Evolutionary conservation across 2,329 filamentous ascomycete genomes (phyloP).

Genomic region (Venturia aucupariae): DNA sequence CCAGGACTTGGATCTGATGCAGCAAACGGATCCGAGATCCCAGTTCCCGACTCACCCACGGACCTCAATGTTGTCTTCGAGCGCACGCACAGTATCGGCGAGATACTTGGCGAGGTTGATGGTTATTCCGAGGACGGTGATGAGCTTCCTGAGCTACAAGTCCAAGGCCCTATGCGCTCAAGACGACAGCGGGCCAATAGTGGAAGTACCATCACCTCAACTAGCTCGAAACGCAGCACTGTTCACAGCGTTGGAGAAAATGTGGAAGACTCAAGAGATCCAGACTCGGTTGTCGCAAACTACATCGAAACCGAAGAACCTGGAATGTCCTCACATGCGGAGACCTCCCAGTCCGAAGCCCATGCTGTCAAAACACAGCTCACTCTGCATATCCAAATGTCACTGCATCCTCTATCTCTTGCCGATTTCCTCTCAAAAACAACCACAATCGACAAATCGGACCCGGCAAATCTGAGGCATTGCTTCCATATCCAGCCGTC

Average conservation of each 20-base stretch:
- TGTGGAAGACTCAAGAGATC: slow-evolving; percentile 41
- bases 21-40: background rate
- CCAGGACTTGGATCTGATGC: background rate
- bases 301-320: background rate
- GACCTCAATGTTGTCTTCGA: slow-evolving; percentile 13
- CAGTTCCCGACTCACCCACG: background rate
- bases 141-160: slow-evolving; percentile 14
- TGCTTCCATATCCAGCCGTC: slow-evolving; percentile 54
- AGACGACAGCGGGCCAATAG: slow-evolving; percentile 20
- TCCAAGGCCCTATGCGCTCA: slow-evolving; percentile 17
- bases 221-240: slow-evolving; percentile 32
- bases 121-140: slow-evolving; percentile 15
- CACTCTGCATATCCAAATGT: slow-evolving; percentile 60
- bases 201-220: slow-evolving; percentile 33
- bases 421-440: slow-evolving; percentile 41
- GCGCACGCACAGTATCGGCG: slow-evolving; percentile 3
- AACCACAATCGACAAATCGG: slow-evolving; percentile 13
- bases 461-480: slow-evolving; percentile 35
- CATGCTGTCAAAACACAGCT: slow-evolving; percentile 23
- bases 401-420: slow-evolving; percentile 53
- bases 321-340: slow-evolving; percentile 10
- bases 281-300: slow-evolving; percentile 26
- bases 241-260: slow-evolving; percentile 26
- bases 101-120: slow-evolving; percentile 4
- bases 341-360: slow-evolving; percentile 10